Base-by-base conservation (phyloP, 148 eudicot genomes). In the Rhododendron mucronatum region DNA sequence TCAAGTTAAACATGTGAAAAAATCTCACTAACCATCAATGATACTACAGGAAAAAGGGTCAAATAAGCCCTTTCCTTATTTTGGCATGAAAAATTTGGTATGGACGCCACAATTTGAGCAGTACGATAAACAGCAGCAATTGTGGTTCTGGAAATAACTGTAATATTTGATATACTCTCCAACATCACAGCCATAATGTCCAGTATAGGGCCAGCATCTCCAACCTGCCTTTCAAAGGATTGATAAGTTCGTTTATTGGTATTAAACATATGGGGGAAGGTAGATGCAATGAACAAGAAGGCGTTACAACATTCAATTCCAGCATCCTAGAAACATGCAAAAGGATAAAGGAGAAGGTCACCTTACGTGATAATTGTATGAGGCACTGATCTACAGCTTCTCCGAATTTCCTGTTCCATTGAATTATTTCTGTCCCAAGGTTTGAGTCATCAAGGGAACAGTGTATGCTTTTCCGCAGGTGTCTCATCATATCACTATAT, bases 401-500 rank as follows among this genome's bases (percentile, higher is more conserved):
- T 84, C 87, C 85, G 77, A 91, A 90, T 78, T 89, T 88, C 85
- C 87, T 89, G 82, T 92, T 90, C 87, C 87, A 89, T 73, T 90
- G 85, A 67, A 89, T 89, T 55, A 89, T 85, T 65, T 89, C 92
- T 88, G 86, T 10, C 50, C 94, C 94, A 55, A 92, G 93, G 73
- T 91, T 91, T 69, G 92, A 87, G 85, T 91, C 93, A 85, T 92
- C 94, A 80, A 90, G 84, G 80, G 94, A 89, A 76, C 90, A 87
- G 80, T 94, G 98, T 48, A 95, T 89, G 90, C 95, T 91, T 90
- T 93, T 94, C 78, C 96, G 88, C 89, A 95, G 87, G 86, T 95
- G 96, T 87, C 94, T 95, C 92, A 94, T 92, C 89, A 94, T 79
- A 87, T 94, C 98, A 88, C 94, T 90, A 57, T 93, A 91, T 81